These are phyloP conservation scores for Mortierella alpina DNA, from an alignment of 192 early-diverging fungal species.

Conservation along the genomic window DNA sequence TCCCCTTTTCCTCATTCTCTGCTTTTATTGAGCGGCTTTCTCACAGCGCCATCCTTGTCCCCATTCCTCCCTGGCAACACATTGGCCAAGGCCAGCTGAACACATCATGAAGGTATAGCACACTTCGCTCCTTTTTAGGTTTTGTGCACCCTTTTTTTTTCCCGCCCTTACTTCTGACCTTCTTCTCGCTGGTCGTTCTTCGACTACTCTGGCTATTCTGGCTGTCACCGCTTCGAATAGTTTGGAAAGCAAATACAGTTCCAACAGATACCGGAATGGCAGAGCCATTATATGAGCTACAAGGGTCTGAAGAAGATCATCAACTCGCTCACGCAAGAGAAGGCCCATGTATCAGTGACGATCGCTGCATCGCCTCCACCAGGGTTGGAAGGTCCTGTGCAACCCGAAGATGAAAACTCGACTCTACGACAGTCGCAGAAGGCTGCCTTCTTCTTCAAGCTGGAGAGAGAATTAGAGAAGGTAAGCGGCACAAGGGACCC, in stretches of 20 bases:
- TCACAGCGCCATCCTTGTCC: background rate
- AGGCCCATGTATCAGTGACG: constrained; percentile 53
- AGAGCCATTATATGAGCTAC: constrained; percentile 95
- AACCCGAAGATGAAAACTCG: constrained; percentile 57
- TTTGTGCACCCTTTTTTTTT: background rate
- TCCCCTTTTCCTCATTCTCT: background rate
- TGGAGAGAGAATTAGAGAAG: constrained; percentile 98
- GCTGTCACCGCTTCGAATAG: constrained; percentile 60
- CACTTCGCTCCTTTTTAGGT: no score
- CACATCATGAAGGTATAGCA: no score
- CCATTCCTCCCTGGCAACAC: background rate
- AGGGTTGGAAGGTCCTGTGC: constrained; percentile 19
- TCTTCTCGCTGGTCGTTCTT: background rate
- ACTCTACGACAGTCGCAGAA: constrained; percentile 83
- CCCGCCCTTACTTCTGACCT: background rate
- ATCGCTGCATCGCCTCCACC: constrained; percentile 51
- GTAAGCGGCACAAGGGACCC: constrained; percentile 47
- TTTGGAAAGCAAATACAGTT: constrained; percentile 98
- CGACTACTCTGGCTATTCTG: background rate
- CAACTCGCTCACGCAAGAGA: constrained; percentile 69
- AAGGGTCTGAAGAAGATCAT: constrained; percentile 99
- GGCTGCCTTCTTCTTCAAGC: constrained; percentile 95
- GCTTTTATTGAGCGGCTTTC: no score
- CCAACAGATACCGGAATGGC: constrained; percentile 93
- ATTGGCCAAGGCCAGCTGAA: background rate